Conservation (phyloP, 2,329 filamentous ascomycete genomes). For the Ophiognomonia clavigignenti-juglandacearum region DNA sequence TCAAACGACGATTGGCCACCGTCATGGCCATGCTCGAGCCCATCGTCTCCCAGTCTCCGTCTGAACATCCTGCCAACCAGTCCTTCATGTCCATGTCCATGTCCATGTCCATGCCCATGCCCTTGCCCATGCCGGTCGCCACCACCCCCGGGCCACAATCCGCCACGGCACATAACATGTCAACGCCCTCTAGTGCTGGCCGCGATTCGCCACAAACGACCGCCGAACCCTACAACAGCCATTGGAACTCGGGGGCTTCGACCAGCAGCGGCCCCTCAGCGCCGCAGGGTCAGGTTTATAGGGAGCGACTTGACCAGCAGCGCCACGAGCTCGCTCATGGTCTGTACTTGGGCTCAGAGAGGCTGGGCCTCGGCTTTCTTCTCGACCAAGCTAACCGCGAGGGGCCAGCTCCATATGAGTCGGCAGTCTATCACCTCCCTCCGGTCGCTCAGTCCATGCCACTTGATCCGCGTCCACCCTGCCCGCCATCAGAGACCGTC, state of each 20-base stretch:
- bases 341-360: conserved; percentile 59
- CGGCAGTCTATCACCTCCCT: conserved; percentile 36
- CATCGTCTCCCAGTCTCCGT: conserved; percentile 35
- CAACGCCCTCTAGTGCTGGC: conserved; percentile 34
- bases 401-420: conserved; percentile 41
- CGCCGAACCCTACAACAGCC: conserved; percentile 23
- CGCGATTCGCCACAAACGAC: conserved; percentile 29
- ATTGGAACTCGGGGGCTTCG: conserved; percentile 22
- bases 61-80: conserved; percentile 17
- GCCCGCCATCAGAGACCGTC: conserved; percentile 2
- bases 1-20: conserved; percentile 62
- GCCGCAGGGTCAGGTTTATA: conserved; percentile 19
- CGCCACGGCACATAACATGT: conserved; percentile 24
- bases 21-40: conserved; percentile 62
- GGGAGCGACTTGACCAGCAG: conserved; percentile 38
- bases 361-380: conserved; percentile 69
- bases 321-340: conserved; percentile 47
- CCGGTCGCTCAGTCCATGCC: conserved; percentile 40
- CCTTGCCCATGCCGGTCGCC: conserved; percentile 18
- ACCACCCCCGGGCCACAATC: conserved; percentile 20
- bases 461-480: conserved; percentile 6
- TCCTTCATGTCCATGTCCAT: conserved; percentile 22
- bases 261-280: conserved; percentile 15
- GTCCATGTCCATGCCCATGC: conserved; percentile 23
- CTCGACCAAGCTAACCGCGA: conserved; percentile 55